These are phyloP conservation scores for Alternaria viburni DNA, from an alignment of 2,329 filamentous ascomycete species.

Conservation along the genomic window DNA sequence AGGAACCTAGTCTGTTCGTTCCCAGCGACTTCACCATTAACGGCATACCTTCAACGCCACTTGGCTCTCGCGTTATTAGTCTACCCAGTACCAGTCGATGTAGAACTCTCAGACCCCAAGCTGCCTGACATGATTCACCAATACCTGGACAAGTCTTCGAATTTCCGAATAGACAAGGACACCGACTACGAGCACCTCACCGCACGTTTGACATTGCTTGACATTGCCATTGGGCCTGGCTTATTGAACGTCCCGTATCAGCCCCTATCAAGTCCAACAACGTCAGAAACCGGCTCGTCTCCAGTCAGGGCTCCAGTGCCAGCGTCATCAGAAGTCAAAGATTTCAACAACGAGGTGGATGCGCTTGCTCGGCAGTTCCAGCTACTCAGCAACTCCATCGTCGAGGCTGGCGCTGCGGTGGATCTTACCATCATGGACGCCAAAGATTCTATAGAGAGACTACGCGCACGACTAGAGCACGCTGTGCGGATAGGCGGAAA, in stretches of 20 bases:
- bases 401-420: slow-evolving; percentile 69
- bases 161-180: slow-evolving; percentile 60
- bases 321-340: slow-evolving; percentile 45
- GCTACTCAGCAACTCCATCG: slow-evolving; percentile 65
- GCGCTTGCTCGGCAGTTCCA: slow-evolving; percentile 60
- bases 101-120: slow-evolving; percentile 31
- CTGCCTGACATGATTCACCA: slow-evolving; percentile 29
- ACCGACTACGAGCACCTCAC: slow-evolving; percentile 74
- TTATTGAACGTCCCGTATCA: slow-evolving; percentile 41
- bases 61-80: slow-evolving; percentile 71
- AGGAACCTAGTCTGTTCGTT: slow-evolving; percentile 65
- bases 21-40: slow-evolving; percentile 57
- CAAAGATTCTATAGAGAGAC: slow-evolving; percentile 75
- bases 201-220: slow-evolving; percentile 71
- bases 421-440: slow-evolving; percentile 70
- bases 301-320: slow-evolving; percentile 16
- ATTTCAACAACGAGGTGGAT: slow-evolving; percentile 77
- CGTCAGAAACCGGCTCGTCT: slow-evolving; percentile 28
- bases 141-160: slow-evolving; percentile 44
- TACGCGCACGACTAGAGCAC: slow-evolving; percentile 75
- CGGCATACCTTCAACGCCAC: slow-evolving; percentile 68
- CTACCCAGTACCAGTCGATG: slow-evolving; percentile 29
- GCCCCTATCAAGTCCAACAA: slow-evolving; percentile 35
- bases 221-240: slow-evolving; percentile 76
- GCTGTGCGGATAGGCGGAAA: slow-evolving; percentile 68